Percentiles rank a stretch among this genome's conserved stretches.
These are phyloP conservation scores for Pterocarpus macrocarpus DNA, from an alignment of 306 rosid genomes.

Conservation along the genomic window DNA sequence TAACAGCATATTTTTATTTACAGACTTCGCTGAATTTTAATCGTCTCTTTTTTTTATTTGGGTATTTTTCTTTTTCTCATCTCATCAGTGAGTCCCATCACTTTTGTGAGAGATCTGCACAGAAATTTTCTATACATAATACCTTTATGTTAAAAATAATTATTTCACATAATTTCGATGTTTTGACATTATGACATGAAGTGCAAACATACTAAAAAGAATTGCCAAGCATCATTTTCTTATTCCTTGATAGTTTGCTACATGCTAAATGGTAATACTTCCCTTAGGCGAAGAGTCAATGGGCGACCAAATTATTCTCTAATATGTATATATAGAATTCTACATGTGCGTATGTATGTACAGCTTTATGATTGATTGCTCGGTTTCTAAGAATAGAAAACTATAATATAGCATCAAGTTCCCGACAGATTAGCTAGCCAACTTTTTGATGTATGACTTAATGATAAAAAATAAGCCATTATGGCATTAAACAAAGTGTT, in stretches of 20 bases:
- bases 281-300: neutral
- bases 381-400: constrained; percentile 36
- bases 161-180: neutral
- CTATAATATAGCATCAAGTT: constrained; percentile 32
- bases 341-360: neutral
- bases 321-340: neutral
- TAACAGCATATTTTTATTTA: too few species aligned
- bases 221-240: neutral
- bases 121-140: too few species aligned
- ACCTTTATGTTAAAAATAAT: neutral
- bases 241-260: neutral
- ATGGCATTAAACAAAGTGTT: neutral
- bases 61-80: too few species aligned
- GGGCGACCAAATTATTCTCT: constrained; percentile 8
- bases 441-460: constrained; percentile 7
- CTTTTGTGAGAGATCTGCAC: too few species aligned
- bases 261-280: neutral
- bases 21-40: too few species aligned
- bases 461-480: neutral
- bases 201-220: constrained; percentile 13
- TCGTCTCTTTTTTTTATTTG: too few species aligned
- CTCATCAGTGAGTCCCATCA: too few species aligned
- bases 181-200: constrained; percentile 6
- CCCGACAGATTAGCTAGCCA: constrained; percentile 6
- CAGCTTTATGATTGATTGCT: constrained; percentile 42